Evolutionary conservation across 164 flowering plant species (phyloP).

Genomic region (Berberis thunbergii): DNA sequence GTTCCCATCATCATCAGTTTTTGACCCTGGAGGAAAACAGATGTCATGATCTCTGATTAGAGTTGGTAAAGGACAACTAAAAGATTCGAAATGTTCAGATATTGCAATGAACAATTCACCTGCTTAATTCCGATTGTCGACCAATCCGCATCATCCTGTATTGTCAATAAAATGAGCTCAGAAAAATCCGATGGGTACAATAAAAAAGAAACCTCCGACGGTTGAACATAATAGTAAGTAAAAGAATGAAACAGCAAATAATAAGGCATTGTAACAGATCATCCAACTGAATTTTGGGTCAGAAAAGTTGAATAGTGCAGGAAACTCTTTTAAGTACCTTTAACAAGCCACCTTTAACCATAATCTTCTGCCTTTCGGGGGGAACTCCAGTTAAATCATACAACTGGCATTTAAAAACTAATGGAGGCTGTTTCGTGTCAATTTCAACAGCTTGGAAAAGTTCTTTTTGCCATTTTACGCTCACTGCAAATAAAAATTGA

Average conservation of each 20-base stretch:
- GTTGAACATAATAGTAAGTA: too few species aligned
- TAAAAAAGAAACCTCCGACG: background rate
- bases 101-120: conserved; percentile 27
- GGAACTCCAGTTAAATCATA: conserved; percentile 95
- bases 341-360: conserved; percentile 94
- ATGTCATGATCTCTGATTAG: too few species aligned
- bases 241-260: too few species aligned
- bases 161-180: conserved; percentile 8
- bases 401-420: conserved; percentile 85
- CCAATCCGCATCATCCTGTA: conserved; percentile 99
- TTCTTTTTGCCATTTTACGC: conserved; percentile 97
- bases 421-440: conserved; percentile 86
- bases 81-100: background rate
- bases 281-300: too few species aligned
- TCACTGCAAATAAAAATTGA: conserved; percentile 38
- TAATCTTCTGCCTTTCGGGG: conserved; percentile 97
- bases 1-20: conserved; percentile 99
- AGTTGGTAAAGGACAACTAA: background rate
- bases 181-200: background rate
- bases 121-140: conserved; percentile 69
- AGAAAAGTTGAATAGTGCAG: too few species aligned
- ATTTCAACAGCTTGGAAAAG: conserved; percentile 68
- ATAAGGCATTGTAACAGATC: too few species aligned
- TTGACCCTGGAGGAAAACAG: conserved; percentile 54
- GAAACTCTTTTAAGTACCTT: conserved; percentile 40